These are phyloP conservation scores for Ailanthus altissimus DNA, from an alignment of 345 rosid genomes.

Conservation along the genomic window DNA sequence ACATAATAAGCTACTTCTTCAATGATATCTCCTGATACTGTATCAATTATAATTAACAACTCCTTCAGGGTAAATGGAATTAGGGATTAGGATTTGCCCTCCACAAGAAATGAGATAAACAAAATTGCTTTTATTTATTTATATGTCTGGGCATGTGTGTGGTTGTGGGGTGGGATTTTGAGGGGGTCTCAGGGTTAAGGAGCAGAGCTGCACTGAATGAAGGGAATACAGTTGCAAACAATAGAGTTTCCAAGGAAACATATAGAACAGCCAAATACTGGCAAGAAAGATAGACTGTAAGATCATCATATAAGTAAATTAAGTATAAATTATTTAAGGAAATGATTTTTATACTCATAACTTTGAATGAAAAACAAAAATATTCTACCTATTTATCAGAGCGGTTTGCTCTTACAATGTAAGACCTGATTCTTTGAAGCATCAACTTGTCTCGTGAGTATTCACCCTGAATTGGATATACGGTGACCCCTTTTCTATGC, in stretches of 20 bases:
- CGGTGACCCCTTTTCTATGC: conserved; percentile 46
- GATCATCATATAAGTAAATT: background rate
- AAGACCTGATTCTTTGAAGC: conserved; percentile 98
- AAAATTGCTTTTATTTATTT: background rate
- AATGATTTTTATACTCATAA: background rate
- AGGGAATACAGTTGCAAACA: background rate
- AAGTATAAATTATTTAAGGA: background rate
- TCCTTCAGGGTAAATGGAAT: background rate
- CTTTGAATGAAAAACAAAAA: background rate
- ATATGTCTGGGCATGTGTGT: background rate
- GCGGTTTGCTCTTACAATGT: conserved; percentile 86
- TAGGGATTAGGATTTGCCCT: background rate
- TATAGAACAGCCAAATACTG: background rate
- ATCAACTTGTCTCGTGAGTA: conserved; percentile 85
- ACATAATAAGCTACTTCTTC: background rate
- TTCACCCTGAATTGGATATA: conserved; percentile 76
- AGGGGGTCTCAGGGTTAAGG: background rate
- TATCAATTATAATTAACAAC: background rate
- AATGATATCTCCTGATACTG: background rate
- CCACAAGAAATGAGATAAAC: background rate
- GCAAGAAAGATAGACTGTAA: background rate
- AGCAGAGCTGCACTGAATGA: background rate
- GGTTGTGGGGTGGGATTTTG: background rate
- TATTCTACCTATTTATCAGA: conserved; percentile 59
- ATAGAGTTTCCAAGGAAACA: background rate